phyloP scores from a whole-genome alignment of 108 stramenopile genomes.

The Skeletonema potamos region DNA sequence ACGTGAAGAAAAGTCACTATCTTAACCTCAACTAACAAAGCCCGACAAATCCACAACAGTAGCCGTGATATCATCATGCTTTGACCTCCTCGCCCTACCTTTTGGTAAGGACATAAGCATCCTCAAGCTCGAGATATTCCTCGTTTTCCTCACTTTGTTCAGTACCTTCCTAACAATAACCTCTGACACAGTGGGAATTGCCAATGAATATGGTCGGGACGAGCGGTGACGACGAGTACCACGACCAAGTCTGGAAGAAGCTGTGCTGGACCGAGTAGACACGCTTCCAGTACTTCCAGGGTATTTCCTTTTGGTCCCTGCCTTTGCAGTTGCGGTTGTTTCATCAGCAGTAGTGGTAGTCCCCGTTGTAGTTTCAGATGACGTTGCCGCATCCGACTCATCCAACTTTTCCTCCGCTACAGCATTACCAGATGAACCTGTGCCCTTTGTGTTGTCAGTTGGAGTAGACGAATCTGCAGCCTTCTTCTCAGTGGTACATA shows the following conservation, averaged over 20 bases:
- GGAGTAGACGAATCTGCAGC: neutral
- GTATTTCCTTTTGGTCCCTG: constrained; percentile 43
- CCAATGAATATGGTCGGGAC: constrained; percentile 30
- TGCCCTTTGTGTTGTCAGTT: neutral
- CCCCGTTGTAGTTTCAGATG: constrained; percentile 25
- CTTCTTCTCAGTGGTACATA: neutral
- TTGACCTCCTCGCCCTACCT: constrained; percentile 76
- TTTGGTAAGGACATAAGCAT: constrained; percentile 80
- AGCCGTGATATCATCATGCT: constrained; percentile 89
- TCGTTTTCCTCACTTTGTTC: constrained; percentile 80
- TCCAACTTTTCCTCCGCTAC: constrained; percentile 7
- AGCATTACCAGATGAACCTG: neutral
- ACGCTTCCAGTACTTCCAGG: constrained; percentile 27
- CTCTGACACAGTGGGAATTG: constrained; percentile 68
- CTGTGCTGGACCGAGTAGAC: constrained; percentile 42
- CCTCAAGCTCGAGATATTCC: constrained; percentile 77
- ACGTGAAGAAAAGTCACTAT: too few relatives aligned
- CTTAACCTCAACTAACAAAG: neutral
- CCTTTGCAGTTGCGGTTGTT: neutral
- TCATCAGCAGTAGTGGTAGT: constrained; percentile 19
- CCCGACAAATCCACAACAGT: constrained; percentile 76
- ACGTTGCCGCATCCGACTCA: constrained; percentile 24
- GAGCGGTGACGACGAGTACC: constrained; percentile 27
- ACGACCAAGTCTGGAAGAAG: constrained; percentile 46
- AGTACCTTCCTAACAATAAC: constrained; percentile 81